Percentiles rank a stretch among this genome's conserved stretches.
phyloP scores from a whole-genome alignment of 805 yeast species.

The Saccharomyces jurei region DNA sequence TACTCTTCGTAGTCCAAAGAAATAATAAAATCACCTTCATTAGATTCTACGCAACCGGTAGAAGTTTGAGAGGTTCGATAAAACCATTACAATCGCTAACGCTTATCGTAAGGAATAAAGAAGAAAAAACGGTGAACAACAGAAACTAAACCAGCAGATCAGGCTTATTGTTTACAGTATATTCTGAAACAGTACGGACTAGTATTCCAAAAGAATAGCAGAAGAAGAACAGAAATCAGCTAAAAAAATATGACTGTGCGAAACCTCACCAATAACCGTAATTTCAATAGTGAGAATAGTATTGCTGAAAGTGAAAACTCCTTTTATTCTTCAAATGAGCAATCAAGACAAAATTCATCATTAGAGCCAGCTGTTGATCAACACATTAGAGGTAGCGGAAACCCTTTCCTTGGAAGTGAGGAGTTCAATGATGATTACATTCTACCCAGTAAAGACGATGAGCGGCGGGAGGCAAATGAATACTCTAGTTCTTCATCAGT shows the following conservation, averaged over 20 bases:
- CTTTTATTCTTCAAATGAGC: conserved; percentile 6
- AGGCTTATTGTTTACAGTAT: background rate
- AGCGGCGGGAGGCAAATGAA: conserved; percentile 1
- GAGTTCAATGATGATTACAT: background rate
- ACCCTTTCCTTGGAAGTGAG: conserved; percentile 11
- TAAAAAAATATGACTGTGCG: conserved; percentile 4
- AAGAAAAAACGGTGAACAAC: background rate
- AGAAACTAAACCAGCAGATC: background rate
- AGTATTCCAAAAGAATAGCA: background rate
- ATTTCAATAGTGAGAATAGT: background rate
- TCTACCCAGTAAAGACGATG: background rate
- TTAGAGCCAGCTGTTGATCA: background rate
- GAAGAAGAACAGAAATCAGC: background rate
- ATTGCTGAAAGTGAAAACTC: conserved; percentile 6
- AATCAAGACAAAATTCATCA: background rate
- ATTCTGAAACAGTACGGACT: background rate
- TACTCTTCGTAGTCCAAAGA: background rate
- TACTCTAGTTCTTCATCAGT: conserved; percentile 6
- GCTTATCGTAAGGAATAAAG: background rate
- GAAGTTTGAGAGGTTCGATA: background rate
- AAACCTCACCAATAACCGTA: conserved; percentile 5
- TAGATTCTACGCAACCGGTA: background rate
- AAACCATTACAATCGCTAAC: background rate
- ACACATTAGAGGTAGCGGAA: background rate
- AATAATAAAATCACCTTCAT: background rate